Base-by-base conservation (phyloP, 2,329 filamentous ascomycete species). In the Podosphaera xanthii region DNA sequence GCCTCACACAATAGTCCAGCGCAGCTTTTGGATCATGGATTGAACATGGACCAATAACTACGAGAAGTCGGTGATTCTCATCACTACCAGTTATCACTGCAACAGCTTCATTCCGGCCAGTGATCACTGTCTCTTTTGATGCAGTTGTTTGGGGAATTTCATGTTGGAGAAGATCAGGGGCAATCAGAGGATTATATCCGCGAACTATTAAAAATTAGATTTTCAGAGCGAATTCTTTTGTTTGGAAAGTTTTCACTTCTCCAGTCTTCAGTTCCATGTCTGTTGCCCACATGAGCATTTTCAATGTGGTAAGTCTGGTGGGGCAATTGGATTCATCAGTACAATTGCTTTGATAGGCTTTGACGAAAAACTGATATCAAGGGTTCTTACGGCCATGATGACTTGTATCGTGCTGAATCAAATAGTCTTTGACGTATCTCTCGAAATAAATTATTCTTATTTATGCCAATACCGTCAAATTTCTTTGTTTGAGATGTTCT, bases 21-120 rank as follows among this genome's bases (percentile, higher is more conserved):
- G 91, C 91, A 63, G 88, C 86, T 59, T 83, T 76, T 22, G 92
- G 91, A 70, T 98, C 92, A 75, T 98, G 92, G 71, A 98, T 95
- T 33, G 88, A 95, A 77, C 92, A 98, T 34, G 92, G 92, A 0
- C 92, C 92, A 63, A 97, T 83, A 68, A 97, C 84, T 63, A 98
- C 83, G 58, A 87, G 74, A 56, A 87, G 63, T n/a, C 68, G 64
- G 58, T 77, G 61, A 59, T 85, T 80, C 40, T 74, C 79, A 36
- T 55, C 52, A n/a, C 31, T 55, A 63, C 79, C 82, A 62, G 83
- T 83, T 68, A 89, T 82, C 33, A 88, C 73, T n/a, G 80, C 79
- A 58, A 79, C 78, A 36, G 78, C 77, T 69, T 88, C 80, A 58
- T 81, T 77, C 49, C 82, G 80, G 62, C 79, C 77, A 62, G 75